phyloP scores from a whole-genome alignment of 2,329 filamentous ascomycete species.

The Stromatinia cepivora region DNA sequence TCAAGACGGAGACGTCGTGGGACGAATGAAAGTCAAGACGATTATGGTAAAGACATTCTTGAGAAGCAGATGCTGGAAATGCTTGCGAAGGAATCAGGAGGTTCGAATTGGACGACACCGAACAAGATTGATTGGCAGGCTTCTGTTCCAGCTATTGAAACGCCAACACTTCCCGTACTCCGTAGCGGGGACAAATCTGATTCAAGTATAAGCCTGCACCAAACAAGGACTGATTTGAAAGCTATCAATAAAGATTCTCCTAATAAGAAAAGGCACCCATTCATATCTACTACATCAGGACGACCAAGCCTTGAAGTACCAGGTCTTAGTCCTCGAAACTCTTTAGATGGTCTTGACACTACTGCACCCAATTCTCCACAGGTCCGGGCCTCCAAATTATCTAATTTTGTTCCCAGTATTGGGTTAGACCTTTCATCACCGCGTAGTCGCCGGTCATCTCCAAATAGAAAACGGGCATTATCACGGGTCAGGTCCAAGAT shows the following conservation, averaged over 20 bases:
- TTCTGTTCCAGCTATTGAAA: conserved; percentile 28
- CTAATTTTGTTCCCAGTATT: conserved; percentile 53
- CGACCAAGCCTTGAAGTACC: conserved; percentile 52
- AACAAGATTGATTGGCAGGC: conserved; percentile 27
- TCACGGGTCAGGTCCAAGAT: conserved; percentile 45
- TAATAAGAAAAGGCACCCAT: conserved; percentile 29
- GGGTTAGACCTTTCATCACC: conserved; percentile 63
- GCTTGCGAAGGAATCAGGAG: conserved; percentile 54
- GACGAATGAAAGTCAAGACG: conserved; percentile 48
- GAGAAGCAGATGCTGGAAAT: conserved; percentile 64
- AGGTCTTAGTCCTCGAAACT: conserved; percentile 41
- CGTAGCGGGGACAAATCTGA: conserved; percentile 25
- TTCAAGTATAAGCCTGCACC: conserved; percentile 24
- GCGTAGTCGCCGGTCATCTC: conserved; percentile 63
- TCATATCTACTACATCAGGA: conserved; percentile 31
- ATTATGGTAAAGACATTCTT: conserved; percentile 53
- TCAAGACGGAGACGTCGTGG: conserved; percentile 45
- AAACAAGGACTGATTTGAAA: conserved; percentile 33
- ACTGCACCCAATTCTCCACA: conserved; percentile 44
- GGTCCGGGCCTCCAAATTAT: conserved; percentile 28
- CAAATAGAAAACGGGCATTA: conserved; percentile 56
- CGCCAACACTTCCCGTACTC: conserved; percentile 25
- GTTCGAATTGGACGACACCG: conserved; percentile 23
- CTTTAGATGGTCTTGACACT: conserved; percentile 47
- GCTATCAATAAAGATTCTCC: conserved; percentile 25